Evolutionary conservation across 495 filamentous ascomycete genomes (phyloP).

Genomic region (Evernia prunastri): DNA sequence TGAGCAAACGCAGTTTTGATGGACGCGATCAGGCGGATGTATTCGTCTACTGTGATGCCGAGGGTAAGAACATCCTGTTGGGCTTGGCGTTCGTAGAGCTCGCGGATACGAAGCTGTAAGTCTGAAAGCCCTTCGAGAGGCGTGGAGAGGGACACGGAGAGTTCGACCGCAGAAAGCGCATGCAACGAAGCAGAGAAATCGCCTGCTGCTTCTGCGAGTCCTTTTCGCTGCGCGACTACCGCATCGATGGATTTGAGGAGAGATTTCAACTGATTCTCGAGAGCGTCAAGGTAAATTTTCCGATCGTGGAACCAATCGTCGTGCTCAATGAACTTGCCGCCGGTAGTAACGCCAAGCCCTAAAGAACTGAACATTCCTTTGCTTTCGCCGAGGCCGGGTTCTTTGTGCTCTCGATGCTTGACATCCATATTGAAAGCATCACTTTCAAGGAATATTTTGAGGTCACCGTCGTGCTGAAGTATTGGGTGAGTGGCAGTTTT

Average conservation of each 20-base stretch:
- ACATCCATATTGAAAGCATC: conserved; percentile 92
- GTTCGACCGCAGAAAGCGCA: conserved; percentile 78
- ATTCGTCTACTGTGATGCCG: conserved; percentile 96
- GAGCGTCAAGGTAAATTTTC: conserved; percentile 83
- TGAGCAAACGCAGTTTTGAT: conserved; percentile 88
- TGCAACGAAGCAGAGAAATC: conserved; percentile 92
- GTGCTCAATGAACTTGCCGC: conserved; percentile 88
- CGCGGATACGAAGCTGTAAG: conserved; percentile 84
- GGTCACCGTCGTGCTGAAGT: conserved; percentile 84
- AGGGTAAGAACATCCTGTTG: conserved; percentile 95
- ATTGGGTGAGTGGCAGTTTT: conserved; percentile 86
- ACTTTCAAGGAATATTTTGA: conserved; percentile 95
- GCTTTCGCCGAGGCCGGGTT: conserved; percentile 77
- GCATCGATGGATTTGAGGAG: conserved; percentile 88
- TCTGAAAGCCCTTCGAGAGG: conserved; percentile 87
- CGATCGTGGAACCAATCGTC: conserved; percentile 99
- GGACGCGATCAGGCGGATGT: conserved; percentile 88
- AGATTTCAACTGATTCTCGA: conserved; percentile 91
- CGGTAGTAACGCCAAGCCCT: conserved; percentile 62
- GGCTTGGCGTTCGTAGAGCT: conserved; percentile 92
- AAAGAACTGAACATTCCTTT: conserved; percentile 88
- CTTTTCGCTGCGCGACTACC: conserved; percentile 85
- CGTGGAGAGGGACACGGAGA: conserved; percentile 78
- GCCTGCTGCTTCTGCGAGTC: conserved; percentile 82
- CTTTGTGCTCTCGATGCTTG: conserved; percentile 93